Percentiles rank a stretch among this genome's conserved stretches.
Conservation (phyloP, 176 grass and related monocot species). For the Aegilops longissima region DNA sequence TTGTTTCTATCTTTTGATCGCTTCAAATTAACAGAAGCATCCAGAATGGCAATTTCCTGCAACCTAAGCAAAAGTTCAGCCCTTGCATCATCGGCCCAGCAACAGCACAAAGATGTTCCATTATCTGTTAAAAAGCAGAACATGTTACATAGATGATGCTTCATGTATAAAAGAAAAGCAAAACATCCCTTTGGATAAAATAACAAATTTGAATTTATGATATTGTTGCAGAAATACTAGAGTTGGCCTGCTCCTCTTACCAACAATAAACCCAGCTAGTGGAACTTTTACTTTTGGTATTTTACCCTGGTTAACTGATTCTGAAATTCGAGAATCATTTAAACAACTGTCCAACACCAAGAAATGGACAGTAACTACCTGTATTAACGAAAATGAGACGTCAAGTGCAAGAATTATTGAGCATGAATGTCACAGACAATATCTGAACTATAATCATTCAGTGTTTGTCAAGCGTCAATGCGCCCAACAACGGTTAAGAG, state of each 20-base stretch:
- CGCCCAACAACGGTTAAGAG: neutral
- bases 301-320: constrained; percentile 21
- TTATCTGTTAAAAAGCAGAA: constrained; percentile 64
- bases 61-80: constrained; percentile 69
- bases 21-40: constrained; percentile 37
- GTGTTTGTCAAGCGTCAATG: neutral
- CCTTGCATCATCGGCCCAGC: constrained; percentile 71
- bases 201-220: constrained; percentile 4
- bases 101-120: constrained; percentile 77
- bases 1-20: constrained; percentile 29
- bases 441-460: neutral
- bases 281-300: constrained; percentile 51
- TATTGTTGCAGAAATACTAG: neutral
- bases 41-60: constrained; percentile 36
- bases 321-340: constrained; percentile 12
- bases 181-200: neutral
- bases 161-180: constrained; percentile 2
- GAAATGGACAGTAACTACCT: constrained; percentile 58
- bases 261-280: constrained; percentile 76
- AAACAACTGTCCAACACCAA: constrained; percentile 61
- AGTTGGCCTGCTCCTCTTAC: constrained; percentile 43
- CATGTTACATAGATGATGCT: neutral
- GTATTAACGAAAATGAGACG: constrained; percentile 20
- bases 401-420: neutral
- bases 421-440: neutral